Conservation (phyloP, 164 flowering plant genomes). For the Hamamelis virginiana region DNA sequence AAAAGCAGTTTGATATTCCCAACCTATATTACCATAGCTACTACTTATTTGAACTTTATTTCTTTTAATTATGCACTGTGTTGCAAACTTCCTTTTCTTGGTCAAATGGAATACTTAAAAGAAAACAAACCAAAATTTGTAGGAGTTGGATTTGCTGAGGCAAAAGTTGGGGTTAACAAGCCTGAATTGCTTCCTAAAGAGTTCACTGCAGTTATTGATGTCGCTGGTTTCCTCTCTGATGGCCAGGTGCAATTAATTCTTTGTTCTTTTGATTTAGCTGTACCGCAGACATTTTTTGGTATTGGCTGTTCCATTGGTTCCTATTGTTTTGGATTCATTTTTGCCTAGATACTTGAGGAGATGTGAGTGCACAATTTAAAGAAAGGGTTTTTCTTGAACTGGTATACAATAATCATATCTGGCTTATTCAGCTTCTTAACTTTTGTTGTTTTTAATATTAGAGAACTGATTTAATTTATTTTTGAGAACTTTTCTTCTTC, state of each 20-base stretch:
- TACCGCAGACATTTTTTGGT: neutral
- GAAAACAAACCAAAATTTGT: slow-evolving; percentile 19
- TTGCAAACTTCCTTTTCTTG: neutral
- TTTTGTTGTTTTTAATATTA: too few relatives aligned
- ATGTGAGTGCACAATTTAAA: too few relatives aligned
- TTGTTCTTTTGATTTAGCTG: too few relatives aligned
- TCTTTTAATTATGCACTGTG: neutral
- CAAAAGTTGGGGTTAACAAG: slow-evolving; percentile 90
- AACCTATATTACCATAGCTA: too few relatives aligned
- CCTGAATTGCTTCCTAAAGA: slow-evolving; percentile 91
- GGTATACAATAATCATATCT: too few relatives aligned
- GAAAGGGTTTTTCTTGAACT: too few relatives aligned
- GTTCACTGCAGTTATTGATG: slow-evolving; percentile 80
- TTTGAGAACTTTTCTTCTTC: too few relatives aligned
- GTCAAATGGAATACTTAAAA: neutral
- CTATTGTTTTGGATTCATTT: too few relatives aligned
- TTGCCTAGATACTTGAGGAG: too few relatives aligned
- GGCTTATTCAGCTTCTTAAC: too few relatives aligned
- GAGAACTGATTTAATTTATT: too few relatives aligned
- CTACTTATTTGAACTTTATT: too few relatives aligned
- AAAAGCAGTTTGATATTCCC: neutral
- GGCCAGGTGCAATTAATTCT: slow-evolving; percentile 61
- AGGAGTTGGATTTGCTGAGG: slow-evolving; percentile 80
- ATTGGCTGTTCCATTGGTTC: neutral
- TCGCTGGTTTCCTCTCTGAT: slow-evolving; percentile 90